Evolutionary conservation across 306 rosid genomes (phyloP), one percentile per base, ranked within the genome.

Genomic region (Pyrus betulifolia): DNA sequence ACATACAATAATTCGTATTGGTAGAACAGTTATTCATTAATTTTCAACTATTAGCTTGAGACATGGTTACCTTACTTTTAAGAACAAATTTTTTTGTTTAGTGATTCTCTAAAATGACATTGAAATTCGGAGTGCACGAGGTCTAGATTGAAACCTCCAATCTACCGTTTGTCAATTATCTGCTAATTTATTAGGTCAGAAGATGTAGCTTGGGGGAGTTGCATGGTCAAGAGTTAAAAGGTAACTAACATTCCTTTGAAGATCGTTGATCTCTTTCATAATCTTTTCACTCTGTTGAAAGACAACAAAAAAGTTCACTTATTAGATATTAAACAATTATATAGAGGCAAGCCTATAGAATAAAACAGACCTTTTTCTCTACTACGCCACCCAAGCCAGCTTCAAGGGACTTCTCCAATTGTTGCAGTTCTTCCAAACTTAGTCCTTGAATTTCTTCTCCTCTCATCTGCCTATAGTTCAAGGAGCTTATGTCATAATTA

Each of bases 381-480:
- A 90, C 83, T 10, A 95, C 90, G 38, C 97, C 90, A 33, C 83
- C 86, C 75, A 95, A 78, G 28, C 99, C 99, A 74, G 75, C 71
- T 81, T 95, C 99, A 3, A 95, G 93, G 21, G 92, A 85, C 73
- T 79, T 90, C 85, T 95, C 99, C 54, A 95, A 73, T 70, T 81
- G 87, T 70, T 85, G 97, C 44, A 95, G 84, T 74, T 95, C 90
- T 71, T 89, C 97, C 19, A 92, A 74, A 77, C 75, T 84, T 79
- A 95, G 55, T 35, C 88, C 91, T 67, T 89, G 96, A 51, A 95
- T 92, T 81, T 92, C 99, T 75, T 95, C 99, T 70, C 99, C 99
- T 80, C 97, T 95, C 87, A 95, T 82, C 83, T 89, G 97, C 92
- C 99, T 93, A 67, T 58, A 46, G 27, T 15, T 62, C 57, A 40